These are phyloP conservation scores for Naegleria lovaniensis DNA, from an alignment of 208 protist species.

Conservation along the genomic window DNA sequence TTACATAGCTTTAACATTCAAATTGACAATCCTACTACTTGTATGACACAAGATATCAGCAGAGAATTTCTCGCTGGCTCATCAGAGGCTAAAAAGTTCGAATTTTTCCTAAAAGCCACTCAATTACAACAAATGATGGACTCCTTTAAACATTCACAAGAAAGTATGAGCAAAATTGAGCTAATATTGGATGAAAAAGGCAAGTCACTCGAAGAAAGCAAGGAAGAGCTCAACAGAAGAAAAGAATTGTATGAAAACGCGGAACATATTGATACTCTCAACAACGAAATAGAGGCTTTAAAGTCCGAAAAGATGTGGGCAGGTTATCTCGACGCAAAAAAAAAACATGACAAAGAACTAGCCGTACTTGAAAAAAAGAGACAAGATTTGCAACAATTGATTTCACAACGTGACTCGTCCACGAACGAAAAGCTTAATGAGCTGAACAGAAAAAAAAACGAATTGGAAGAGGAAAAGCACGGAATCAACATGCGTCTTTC, in stretches of 20 bases:
- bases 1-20: constrained; percentile 16
- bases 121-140: background rate
- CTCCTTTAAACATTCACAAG: background rate
- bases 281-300: background rate
- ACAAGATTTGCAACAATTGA: background rate
- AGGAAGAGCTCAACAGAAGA: background rate
- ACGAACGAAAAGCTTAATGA: background rate
- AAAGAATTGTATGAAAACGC: background rate
- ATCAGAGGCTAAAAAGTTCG: background rate
- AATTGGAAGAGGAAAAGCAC: background rate
- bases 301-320: background rate
- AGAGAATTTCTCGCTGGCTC: background rate
- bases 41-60: constrained; percentile 22
- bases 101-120: constrained; percentile 17
- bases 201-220: background rate
- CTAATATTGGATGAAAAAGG: background rate
- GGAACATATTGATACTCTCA: background rate
- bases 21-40: constrained; percentile 22
- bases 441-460: background rate
- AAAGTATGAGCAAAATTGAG: background rate
- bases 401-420: background rate
- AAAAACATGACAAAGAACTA: background rate
- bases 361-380: background rate
- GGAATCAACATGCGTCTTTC: background rate
- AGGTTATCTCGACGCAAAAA: background rate